Evolutionary conservation across 208 protist genomes (phyloP), one percentile per base, ranked within the genome.

Genomic region (Leishmania amazonensis): DNA sequence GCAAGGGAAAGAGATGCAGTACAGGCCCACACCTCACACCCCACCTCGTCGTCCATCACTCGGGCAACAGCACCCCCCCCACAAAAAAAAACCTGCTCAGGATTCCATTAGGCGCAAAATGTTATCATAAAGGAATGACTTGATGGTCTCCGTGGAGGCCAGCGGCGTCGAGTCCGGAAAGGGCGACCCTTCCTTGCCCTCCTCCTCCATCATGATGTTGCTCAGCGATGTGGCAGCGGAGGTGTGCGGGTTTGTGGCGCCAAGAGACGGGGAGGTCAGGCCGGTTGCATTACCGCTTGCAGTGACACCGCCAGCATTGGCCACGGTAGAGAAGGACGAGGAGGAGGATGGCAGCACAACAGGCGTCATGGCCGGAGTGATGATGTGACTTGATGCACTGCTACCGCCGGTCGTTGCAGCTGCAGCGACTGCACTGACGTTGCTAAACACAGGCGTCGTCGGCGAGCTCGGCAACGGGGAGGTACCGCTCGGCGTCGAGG

Each of bases 101-200:
- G 42, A 31, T 19, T 71, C 45, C 79, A 87, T 84, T 11, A 62
- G 67, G 60, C 80, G 65, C 67, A 91, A 51, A 49, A 87, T 72
- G 35, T 91, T 83, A 60, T 89, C 81, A 38, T 85, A 85, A 70
- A 94, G 74, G 71, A 94, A 94, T n/a, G 84, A 81, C 79, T 90
- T 91, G 65, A 94, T 86, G 17, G 79, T 72, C 49, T 83, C 80
- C 0, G 75, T 57, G 5, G 86, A 94, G 53, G 80, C 81, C n/a
- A 94, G 68, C 38, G 91, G 91, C 24, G 72, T 83, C 7, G 77
- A 45, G 19, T 83, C 79, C 28, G 81, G 73, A 28, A 89, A 83
- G 13, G 79, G 79, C 38, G 84, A 88, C 31, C 47, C 71, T 31
- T 84, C 87, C 81, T 88, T 87, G 38, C 67, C 75, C 0, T 76